Evolutionary conservation across 305 asterid species (phyloP), one percentile per base, ranked within the genome.

Genomic region (Plantago coronopus): DNA sequence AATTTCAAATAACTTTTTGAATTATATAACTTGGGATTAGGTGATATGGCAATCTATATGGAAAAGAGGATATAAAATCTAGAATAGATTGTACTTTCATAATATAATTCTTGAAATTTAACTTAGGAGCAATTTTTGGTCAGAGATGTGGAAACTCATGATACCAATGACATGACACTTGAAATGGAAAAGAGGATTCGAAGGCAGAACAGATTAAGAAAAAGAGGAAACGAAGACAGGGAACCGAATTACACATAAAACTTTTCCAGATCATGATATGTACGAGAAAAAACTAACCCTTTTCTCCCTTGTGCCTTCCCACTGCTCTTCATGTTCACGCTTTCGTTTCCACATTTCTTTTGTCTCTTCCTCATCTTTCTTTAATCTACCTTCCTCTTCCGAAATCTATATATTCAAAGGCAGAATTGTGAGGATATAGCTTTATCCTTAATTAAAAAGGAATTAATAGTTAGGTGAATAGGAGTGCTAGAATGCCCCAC

Each of bases 261-360:
- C 17, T 59, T 43, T 31, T 29, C 27, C 18, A 55, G 27, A n/a
- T 45, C 48, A 64, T 17, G 8, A 44, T 37, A 69, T 42, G 70
- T 46, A 57, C 31, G 73, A 65, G 64, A 48, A 51, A 31, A 50
- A 57, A 72, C 90, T 70, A 64, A 93, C 99, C 90, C 99, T 80
- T 34, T 87, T 55, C 76, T 93, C 99, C 71, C 99, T 80, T 16
- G 99, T 93, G 76, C 99, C 99, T 82, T 93, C 99, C 99, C 99
- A 93, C 73, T 93, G 97, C 84, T 93, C 97, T 76, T 93, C 99
- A 15, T 93, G 97, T 74, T 93, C 97, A 59, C 99, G 96, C 80
- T 93, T 93, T 63, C 96, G 81, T 71, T 93, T 93, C 97, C 97
- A 93, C 95, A 82, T 73, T 80, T 93, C 99, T 78, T 93, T 93